Percentiles rank a stretch among this genome's conserved stretches.
Conservation (phyloP, 108 stramenopile species). For the Skeletonema potamos region DNA sequence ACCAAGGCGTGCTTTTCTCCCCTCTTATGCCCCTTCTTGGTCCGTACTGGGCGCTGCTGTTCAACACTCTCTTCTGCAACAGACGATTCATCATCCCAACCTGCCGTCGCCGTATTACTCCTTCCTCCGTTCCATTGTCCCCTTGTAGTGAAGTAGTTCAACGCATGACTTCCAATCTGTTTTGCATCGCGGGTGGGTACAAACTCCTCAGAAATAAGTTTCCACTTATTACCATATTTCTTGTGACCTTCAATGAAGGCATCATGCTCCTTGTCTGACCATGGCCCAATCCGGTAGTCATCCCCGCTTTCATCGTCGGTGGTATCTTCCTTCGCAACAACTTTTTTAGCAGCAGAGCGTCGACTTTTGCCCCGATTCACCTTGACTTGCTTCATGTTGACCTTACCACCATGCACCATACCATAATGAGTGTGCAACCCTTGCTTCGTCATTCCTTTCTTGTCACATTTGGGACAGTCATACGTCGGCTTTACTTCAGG, state of each 20-base stretch:
- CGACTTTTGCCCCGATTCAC: conserved; percentile 4
- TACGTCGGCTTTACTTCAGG: neutral
- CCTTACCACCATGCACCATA: conserved; percentile 11
- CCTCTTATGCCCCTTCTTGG: neutral
- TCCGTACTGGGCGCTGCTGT: neutral
- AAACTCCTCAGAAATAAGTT: conserved; percentile 60
- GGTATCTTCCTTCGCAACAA: neutral
- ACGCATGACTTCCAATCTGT: conserved; percentile 95
- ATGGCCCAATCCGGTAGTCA: conserved; percentile 59
- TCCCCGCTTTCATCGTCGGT: neutral
- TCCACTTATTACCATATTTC: conserved; percentile 90
- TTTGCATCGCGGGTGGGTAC: conserved; percentile 90
- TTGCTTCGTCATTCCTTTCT: conserved; percentile 10
- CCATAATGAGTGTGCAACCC: conserved; percentile 14
- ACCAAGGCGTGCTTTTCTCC: neutral
- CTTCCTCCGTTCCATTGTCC: conserved; percentile 17
- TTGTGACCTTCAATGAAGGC: conserved; percentile 88
- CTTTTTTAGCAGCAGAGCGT: neutral
- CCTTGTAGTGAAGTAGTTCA: conserved; percentile 93
- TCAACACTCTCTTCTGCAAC: neutral
- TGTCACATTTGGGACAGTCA: conserved; percentile 3
- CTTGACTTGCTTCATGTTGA: conserved; percentile 9
- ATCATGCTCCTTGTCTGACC: conserved; percentile 92
- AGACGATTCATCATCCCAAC: neutral
- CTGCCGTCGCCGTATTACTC: neutral